Percentiles rank a stretch among this genome's conserved stretches.
phyloP scores from a whole-genome alignment of 163 green algal species.

The Scenedesmus sp. region DNA sequence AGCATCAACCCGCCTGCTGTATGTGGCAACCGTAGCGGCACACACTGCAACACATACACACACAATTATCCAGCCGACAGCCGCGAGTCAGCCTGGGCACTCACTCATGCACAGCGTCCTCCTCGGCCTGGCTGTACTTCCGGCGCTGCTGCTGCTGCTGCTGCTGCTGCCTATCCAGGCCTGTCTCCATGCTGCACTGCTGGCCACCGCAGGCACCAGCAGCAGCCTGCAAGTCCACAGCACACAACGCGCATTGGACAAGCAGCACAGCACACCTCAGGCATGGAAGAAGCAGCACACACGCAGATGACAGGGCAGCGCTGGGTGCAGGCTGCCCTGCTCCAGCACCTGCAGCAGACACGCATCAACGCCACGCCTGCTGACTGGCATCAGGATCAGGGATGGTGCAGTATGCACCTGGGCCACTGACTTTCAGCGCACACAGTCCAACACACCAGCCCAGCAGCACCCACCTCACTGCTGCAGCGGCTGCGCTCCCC shows the following conservation, averaged over 20 bases:
- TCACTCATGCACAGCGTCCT: constrained; percentile 60
- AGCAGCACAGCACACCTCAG: not conserved
- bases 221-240: not conserved
- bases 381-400: no score
- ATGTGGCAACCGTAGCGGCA: no score
- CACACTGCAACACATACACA: no score
- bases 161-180: constrained; percentile 19
- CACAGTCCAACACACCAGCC: not conserved
- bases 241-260: not conserved
- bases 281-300: no score
- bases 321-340: not conserved
- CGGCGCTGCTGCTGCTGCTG: constrained; percentile 15
- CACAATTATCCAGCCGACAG: not conserved
- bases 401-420: no score
- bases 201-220: not conserved
- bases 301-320: not conserved
- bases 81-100: not conserved
- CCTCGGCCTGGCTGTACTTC: constrained; percentile 36
- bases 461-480: no score
- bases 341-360: not conserved
- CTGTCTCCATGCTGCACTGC: not conserved
- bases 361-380: not conserved
- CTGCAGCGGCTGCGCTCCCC: no score
- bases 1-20: not conserved
- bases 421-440: no score